Evolutionary conservation across 345 rosid species (phyloP), one percentile per base, ranked within the genome.

Genomic region (Leavenworthia alabamica): DNA sequence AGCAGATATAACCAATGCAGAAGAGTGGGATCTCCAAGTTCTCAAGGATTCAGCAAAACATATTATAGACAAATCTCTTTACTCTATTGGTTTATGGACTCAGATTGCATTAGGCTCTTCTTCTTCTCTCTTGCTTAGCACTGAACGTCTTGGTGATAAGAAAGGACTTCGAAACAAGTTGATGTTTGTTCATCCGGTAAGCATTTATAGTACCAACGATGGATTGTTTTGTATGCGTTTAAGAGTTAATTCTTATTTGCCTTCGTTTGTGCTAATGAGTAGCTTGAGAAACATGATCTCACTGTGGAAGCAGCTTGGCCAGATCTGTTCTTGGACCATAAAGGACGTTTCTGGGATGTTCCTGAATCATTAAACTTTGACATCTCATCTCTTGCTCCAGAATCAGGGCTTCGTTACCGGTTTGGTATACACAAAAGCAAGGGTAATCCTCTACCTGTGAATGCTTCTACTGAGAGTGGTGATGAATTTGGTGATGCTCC

Each of bases 301-400:
- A 81, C 83, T 13, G 72, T 88, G 73, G 96, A 88, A 77, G 95
- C 90, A 77, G 91, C 80, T 27, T 84, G 85, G 88, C 96, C 98
- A 16, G 91, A 85, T 64, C 64, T 88, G 53, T 91, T 81, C 64
- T 15, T 86, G 56, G 95, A 88, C 55, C 81, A 75, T 53, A 84
- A 80, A 59, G 90, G 86, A 44, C 74, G 73, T 57, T 88, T 84
- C 31, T 91, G 96, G 98, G 95, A 91, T 62, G 92, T 88, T 64
- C 96, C 98, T 3, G 83, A 84, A 74, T 82, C 96, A 7, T 63
- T 88, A 64, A 79, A 87, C 56, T 73, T 91, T 31, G 95, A 83
- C 43, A 23, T 90, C 76, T 72, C 82, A 36, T 86, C 96, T 39
- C 80, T 78, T 45, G 60, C 33, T 57, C 62, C 78, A 43, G 80